phyloP scores from a whole-genome alignment of 306 rosid species.

The Cajanus cajan region DNA sequence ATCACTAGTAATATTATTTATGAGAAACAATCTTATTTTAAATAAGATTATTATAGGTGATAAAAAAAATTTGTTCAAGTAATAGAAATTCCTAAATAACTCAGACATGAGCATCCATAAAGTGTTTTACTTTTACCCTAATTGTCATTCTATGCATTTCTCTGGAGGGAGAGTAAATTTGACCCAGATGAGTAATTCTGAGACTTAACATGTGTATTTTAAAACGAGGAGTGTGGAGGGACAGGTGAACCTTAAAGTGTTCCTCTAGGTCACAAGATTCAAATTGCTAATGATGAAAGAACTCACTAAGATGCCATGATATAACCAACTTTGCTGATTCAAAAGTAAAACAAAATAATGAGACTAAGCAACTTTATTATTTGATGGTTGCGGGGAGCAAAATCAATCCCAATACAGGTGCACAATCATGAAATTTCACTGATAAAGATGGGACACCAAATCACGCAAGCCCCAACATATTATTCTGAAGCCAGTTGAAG shows the following conservation, averaged over 20 bases:
- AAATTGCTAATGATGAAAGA: constrained; percentile 77
- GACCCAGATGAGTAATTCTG: constrained; percentile 16
- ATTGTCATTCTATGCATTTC: not conserved
- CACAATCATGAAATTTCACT: constrained; percentile 66
- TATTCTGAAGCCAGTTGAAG: not conserved
- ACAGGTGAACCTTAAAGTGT: constrained; percentile 42
- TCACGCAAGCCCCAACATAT: constrained; percentile 39
- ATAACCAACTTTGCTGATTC: constrained; percentile 65
- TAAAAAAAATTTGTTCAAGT: too few relatives aligned
- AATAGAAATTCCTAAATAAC: not conserved
- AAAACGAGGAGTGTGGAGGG: constrained; percentile 31
- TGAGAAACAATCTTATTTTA: too few relatives aligned
- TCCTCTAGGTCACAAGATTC: constrained; percentile 51
- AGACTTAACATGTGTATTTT: not conserved
- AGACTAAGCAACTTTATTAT: constrained; percentile 55
- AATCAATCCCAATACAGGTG: constrained; percentile 68
- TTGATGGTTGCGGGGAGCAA: constrained; percentile 87
- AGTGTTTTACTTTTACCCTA: constrained; percentile 3
- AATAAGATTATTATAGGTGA: too few relatives aligned
- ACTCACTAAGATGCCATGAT: constrained; percentile 84
- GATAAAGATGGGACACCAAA: constrained; percentile 64
- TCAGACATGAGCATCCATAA: not conserved
- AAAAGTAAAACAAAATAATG: constrained; percentile 74
- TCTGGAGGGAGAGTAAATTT: constrained; percentile 24
- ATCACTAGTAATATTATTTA: too few relatives aligned